These are phyloP conservation scores for Russula foetens DNA, from an alignment of 768 basidiomycete species.

Conservation along the genomic window DNA sequence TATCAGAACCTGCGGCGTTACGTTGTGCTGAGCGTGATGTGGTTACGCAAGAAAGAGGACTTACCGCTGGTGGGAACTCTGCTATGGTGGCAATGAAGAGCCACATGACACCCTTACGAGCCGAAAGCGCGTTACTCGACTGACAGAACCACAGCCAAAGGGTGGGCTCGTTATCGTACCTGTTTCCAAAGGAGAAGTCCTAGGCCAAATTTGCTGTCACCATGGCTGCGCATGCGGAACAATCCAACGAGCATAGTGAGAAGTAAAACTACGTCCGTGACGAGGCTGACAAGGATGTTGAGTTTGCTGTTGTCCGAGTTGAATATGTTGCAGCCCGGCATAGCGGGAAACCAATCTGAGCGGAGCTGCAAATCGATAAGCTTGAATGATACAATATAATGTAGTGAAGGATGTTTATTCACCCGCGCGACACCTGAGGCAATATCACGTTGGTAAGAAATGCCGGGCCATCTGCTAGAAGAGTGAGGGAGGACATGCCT, in stretches of 20 bases:
- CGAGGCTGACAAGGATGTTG: not conserved
- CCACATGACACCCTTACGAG: too few species aligned
- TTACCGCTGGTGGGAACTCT: too few species aligned
- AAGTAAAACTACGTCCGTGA: not conserved
- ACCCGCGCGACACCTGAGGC: not conserved
- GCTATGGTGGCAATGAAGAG: too few species aligned
- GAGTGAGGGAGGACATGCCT: not conserved
- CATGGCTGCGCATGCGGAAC: not conserved
- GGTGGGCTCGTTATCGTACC: too few species aligned
- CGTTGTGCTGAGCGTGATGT: too few species aligned
- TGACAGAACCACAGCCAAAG: too few species aligned
- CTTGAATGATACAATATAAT: not conserved
- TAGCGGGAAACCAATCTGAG: not conserved
- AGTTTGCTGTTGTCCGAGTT: not conserved
- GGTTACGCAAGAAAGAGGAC: too few species aligned
- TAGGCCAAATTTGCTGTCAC: not conserved
- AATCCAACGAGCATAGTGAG: constrained; percentile 2
- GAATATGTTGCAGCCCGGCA: not conserved
- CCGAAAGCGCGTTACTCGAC: too few species aligned
- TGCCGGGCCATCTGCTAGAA: too few species aligned
- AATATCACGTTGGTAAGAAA: too few species aligned
- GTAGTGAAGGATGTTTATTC: not conserved
- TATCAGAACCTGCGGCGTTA: too few species aligned
- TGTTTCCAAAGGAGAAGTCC: constrained; percentile 1
- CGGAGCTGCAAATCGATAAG: not conserved